phyloP scores from a whole-genome alignment of 306 rosid genomes.

The Comarum palustre region DNA sequence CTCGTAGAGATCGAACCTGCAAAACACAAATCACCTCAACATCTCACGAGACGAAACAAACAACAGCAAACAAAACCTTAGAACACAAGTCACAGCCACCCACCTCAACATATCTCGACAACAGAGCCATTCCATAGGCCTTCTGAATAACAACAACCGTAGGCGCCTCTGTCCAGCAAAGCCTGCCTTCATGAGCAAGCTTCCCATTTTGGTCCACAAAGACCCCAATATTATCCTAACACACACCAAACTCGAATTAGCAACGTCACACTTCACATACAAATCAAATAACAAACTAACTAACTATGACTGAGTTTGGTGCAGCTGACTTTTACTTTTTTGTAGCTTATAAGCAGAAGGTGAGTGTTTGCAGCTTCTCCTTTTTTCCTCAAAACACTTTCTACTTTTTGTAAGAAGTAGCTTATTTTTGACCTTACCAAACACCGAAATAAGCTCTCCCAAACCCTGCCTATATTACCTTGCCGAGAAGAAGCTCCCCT shows the following conservation, averaged over 20 bases:
- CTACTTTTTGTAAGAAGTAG: too few relatives aligned
- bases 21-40: slow-evolving; percentile 19
- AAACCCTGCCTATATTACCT: too few relatives aligned
- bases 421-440: too few relatives aligned
- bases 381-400: too few relatives aligned
- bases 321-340: too few relatives aligned
- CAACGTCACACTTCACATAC: not conserved
- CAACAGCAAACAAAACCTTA: not conserved
- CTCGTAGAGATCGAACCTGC: slow-evolving; percentile 86
- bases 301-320: too few relatives aligned
- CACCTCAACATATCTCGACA: slow-evolving; percentile 94
- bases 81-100: not conserved
- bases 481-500: slow-evolving; percentile 96
- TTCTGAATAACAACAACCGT: slow-evolving; percentile 67
- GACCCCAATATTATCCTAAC: slow-evolving; percentile 93
- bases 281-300: too few relatives aligned
- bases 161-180: slow-evolving; percentile 99
- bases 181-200: slow-evolving; percentile 83
- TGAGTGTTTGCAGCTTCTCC: too few relatives aligned
- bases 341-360: too few relatives aligned
- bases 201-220: slow-evolving; percentile 97
- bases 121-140: slow-evolving; percentile 80
- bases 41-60: not conserved
- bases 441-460: too few relatives aligned
- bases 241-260: slow-evolving; percentile 3